A percentile compares a stretch with the other conserved stretches of the same genome.
Evolutionary conservation across 345 rosid genomes (phyloP).

Genomic region (Aethionema arabicum): DNA sequence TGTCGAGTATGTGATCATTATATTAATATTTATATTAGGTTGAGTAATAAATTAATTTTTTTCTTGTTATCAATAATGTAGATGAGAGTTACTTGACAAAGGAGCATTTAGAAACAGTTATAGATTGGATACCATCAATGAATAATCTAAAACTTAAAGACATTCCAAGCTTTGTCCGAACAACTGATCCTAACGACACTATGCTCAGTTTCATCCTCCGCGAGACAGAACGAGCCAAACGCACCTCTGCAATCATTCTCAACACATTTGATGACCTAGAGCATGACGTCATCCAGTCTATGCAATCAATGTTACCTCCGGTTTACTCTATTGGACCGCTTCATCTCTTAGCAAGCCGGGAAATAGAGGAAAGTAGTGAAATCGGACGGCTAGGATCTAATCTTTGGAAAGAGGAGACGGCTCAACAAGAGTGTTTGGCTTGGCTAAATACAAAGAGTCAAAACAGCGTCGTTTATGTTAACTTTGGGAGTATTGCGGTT

Average conservation of each 20-base stretch:
- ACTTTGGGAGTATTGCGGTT: conserved; percentile 58
- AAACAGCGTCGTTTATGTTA: conserved; percentile 54
- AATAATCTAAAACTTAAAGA: conserved; percentile 45
- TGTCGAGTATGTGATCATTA: background rate
- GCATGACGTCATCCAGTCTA: conserved; percentile 28
- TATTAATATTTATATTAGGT: too few species aligned
- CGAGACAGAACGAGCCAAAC: conserved; percentile 37
- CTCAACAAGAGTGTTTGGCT: conserved; percentile 30
- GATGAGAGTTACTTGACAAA: conserved; percentile 49
- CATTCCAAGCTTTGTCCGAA: conserved; percentile 44
- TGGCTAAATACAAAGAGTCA: conserved; percentile 48
- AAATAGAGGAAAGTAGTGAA: conserved; percentile 6
- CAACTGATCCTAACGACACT: conserved; percentile 37
- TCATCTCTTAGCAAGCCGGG: conserved; percentile 35
- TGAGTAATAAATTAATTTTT: background rate
- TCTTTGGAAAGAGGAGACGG: conserved; percentile 51
- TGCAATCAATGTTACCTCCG: conserved; percentile 40
- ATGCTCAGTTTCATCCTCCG: conserved; percentile 9
- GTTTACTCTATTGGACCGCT: conserved; percentile 47
- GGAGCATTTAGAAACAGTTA: conserved; percentile 45
- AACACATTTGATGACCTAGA: conserved; percentile 51
- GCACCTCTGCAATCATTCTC: conserved; percentile 45
- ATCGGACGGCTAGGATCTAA: conserved; percentile 39
- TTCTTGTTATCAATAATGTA: conserved; percentile 11
- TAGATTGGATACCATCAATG: conserved; percentile 54